Percentiles rank a stretch among this genome's conserved stretches.
phyloP scores from a whole-genome alignment of 495 filamentous ascomycete genomes.

The Parathielavia hyrcaniae region DNA sequence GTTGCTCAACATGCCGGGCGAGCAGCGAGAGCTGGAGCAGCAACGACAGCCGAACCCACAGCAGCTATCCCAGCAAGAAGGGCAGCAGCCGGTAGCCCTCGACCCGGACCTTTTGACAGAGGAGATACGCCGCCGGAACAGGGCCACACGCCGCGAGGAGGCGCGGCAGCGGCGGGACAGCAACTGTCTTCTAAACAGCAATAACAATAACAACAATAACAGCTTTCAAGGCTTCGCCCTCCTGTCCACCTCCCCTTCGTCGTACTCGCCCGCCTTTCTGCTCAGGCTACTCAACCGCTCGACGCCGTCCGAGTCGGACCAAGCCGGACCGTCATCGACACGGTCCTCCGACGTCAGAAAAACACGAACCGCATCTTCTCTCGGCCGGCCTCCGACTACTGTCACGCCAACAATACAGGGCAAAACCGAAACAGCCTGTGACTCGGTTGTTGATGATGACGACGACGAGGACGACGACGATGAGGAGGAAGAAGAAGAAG shows the following conservation, averaged over 20 bases:
- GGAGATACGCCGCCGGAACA: background rate
- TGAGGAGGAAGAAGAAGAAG: constrained; percentile 13
- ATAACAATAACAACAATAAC: background rate
- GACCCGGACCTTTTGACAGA: constrained; percentile 1
- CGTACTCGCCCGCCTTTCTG: constrained; percentile 11
- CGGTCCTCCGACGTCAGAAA: background rate
- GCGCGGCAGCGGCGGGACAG: background rate
- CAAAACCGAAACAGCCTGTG: background rate
- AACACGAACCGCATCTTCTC: background rate
- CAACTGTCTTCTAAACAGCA: too few species aligned
- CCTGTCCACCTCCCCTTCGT: constrained; percentile 7
- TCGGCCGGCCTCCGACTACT: background rate
- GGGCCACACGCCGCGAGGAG: background rate
- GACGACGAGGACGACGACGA: constrained; percentile 5
- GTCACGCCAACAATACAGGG: too few species aligned
- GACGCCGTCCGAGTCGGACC: background rate
- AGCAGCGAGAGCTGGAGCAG: background rate
- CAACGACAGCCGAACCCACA: background rate
- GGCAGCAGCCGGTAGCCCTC: background rate
- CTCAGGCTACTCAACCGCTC: constrained; percentile 4
- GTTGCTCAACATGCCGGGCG: constrained; percentile 39
- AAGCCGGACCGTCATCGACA: background rate
- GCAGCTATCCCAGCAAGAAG: background rate
- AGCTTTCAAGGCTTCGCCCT: background rate
- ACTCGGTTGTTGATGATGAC: too few species aligned